A percentile compares a stretch with the other conserved stretches of the same genome.
These are phyloP conservation scores for Effrenium voratum DNA, from an alignment of 73 alveolate genomes.

Conservation along the genomic window DNA sequence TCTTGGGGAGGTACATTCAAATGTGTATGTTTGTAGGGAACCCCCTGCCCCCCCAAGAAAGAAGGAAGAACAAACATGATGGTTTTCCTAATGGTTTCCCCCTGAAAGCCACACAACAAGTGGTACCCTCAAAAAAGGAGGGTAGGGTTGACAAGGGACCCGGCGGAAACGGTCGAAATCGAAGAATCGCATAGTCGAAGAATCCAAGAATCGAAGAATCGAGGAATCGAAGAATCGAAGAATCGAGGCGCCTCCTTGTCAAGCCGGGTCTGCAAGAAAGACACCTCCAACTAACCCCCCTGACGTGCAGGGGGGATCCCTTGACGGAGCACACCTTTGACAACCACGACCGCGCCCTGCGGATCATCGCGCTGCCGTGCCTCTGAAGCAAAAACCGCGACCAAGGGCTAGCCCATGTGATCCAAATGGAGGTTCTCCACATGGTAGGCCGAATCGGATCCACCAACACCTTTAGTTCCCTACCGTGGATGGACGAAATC, in stretches of 20 bases:
- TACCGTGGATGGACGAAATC: not conserved
- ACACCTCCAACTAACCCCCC: not conserved
- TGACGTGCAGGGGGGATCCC: constrained; percentile 25
- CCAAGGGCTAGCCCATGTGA: not conserved
- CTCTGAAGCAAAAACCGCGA: not conserved
- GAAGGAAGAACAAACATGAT: no score
- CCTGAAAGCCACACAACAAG: no score
- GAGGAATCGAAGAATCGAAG: not conserved
- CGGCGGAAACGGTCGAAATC: no score
- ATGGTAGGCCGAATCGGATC: not conserved
- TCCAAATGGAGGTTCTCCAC: not conserved
- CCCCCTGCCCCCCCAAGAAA: no score
- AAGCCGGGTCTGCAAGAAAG: not conserved
- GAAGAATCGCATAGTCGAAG: no score
- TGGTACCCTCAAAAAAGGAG: no score
- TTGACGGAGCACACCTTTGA: constrained; percentile 68
- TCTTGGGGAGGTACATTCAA: no score
- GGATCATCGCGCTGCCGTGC: constrained; percentile 62
- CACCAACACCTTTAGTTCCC: not conserved
- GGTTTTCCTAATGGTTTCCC: no score
- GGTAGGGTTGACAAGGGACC: no score
- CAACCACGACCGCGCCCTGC: constrained; percentile 64
- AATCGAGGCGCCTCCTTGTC: not conserved
- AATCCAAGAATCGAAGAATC: no score
- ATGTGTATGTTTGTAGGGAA: no score